Conservation (phyloP, 202 grass and related monocot genomes). For the Tripidium arundinaceum region DNA sequence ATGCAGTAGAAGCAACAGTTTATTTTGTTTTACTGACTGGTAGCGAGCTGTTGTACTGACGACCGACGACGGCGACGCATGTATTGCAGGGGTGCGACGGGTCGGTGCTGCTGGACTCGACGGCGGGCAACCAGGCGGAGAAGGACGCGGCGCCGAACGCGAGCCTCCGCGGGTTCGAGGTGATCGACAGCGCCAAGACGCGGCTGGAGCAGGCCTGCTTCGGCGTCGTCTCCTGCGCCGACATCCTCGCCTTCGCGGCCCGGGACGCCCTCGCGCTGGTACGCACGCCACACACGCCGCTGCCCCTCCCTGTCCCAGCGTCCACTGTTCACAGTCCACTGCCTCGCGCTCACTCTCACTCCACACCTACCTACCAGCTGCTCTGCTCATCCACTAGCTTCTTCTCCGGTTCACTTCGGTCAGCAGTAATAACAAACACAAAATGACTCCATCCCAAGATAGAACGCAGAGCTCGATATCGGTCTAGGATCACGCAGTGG, state of each 20-base stretch:
- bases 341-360: no score
- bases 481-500: not conserved
- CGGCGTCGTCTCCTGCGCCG: slow-evolving; percentile 75
- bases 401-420: not conserved
- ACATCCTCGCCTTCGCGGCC: slow-evolving; percentile 75
- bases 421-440: not conserved
- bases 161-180: slow-evolving; percentile 65
- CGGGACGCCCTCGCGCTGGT: slow-evolving; percentile 69
- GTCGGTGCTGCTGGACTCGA: slow-evolving; percentile 80
- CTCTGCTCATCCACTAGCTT: no score
- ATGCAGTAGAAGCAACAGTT: no score
- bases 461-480: not conserved
- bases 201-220: slow-evolving; percentile 61
- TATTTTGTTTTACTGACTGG: no score
- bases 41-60: slow-evolving; percentile 3
- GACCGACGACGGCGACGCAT: no score
- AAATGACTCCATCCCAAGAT: not conserved
- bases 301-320: no score
- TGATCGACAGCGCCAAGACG: slow-evolving; percentile 68
- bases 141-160: slow-evolving; percentile 72
- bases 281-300: no score
- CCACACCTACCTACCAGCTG: no score
- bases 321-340: no score
- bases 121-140: slow-evolving; percentile 61
- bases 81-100: slow-evolving; percentile 70